Evolutionary conservation across 192 early-diverging fungal genomes (phyloP), one percentile per base, ranked within the genome.

Genomic region (Cetraspora pellucida): DNA sequence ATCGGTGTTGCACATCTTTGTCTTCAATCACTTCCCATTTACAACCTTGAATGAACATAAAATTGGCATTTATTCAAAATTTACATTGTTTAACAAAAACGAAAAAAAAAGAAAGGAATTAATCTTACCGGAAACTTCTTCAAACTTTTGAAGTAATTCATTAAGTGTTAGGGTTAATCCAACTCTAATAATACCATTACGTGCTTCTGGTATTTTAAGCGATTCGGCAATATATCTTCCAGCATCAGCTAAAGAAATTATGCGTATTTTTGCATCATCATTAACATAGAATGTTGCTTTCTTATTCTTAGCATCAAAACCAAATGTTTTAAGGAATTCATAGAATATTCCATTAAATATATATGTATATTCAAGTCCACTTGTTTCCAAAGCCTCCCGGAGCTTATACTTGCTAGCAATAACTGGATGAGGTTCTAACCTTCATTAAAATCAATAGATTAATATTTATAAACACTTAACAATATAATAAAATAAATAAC

Each of bases 341-440:
- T 19, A 44, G 2, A 17, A 6, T 23, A 67, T 1, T 67, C 65
- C 65, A 43, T 23, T 21, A 16, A 44, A 23, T 7, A 67, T 67
- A 19, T 67, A 21, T 2, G 65, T 67, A 19, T 67, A 67, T 44
- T 67, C 65, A 44, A 67, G 65, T 11, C 65, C 65, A 67, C 65
- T 67, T 67, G 45, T 47, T 67, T 67, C 37, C 19, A 67, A 19
- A 23, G 2, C n/a, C 19, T 67, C 61, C 25, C 61, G 61, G 27
- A 64, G 23, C 17, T 27, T 37, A 17, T 16, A 16, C 23, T 64
- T 64, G 19, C 3, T 11, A 11, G 11, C 50, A 52, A 52, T 3
- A 52, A 52, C 3, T 19, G 50, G 50, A 52, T 52, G 50, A 52
- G 50, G 14, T 17, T 52, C 50, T 3, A 19, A 3, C 50, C 50